These are phyloP conservation scores for Ustilago sp. DNA, from an alignment of 1,284 basidiomycete genomes.

Conservation along the genomic window DNA sequence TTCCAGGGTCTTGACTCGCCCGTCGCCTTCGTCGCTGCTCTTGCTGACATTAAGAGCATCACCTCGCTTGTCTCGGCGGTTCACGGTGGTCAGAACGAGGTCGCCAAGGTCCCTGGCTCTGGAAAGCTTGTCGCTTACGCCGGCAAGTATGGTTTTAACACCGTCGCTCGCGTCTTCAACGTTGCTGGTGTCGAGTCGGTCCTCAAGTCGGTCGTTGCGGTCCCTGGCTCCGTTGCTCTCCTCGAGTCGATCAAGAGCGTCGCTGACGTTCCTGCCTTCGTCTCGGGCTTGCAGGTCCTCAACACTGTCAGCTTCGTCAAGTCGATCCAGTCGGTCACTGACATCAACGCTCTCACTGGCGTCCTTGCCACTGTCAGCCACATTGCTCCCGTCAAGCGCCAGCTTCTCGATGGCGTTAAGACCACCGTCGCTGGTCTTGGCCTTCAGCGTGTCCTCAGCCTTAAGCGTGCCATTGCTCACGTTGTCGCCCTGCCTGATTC, in stretches of 20 bases:
- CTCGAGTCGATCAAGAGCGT: slow-evolving; percentile 28
- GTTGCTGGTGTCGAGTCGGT: slow-evolving; percentile 10
- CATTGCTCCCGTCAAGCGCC: slow-evolving; percentile 16
- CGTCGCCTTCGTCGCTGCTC: slow-evolving; percentile 17
- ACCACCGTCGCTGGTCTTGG: slow-evolving; percentile 14
- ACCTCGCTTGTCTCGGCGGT: slow-evolving; percentile 17
- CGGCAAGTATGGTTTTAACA: slow-evolving; percentile 12
- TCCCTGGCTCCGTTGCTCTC: slow-evolving; percentile 24
- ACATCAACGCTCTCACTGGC: slow-evolving; percentile 9
- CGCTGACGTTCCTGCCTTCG: slow-evolving; percentile 23
- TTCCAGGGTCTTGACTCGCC: slow-evolving; percentile 23
- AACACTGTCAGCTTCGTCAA: slow-evolving; percentile 13
- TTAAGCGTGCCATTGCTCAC: slow-evolving; percentile 33
- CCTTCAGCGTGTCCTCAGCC: slow-evolving; percentile 10
- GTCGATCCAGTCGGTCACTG: slow-evolving; percentile 21
- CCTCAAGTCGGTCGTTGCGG: slow-evolving; percentile 12
- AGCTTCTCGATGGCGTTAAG: slow-evolving; percentile 15
- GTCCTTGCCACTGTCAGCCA: neutral
- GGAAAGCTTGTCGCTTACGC: slow-evolving; percentile 27
- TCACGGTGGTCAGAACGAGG: slow-evolving; percentile 4
- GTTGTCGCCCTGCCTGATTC: slow-evolving; percentile 24
- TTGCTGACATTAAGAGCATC: slow-evolving; percentile 25
- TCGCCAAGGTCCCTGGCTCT: slow-evolving; percentile 20
- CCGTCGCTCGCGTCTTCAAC: slow-evolving; percentile 10
- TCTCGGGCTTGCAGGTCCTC: slow-evolving; percentile 23